Percentiles rank a stretch among this genome's conserved stretches.
Evolutionary conservation across 306 rosid species (phyloP).

Genomic region (Acacia confusa): DNA sequence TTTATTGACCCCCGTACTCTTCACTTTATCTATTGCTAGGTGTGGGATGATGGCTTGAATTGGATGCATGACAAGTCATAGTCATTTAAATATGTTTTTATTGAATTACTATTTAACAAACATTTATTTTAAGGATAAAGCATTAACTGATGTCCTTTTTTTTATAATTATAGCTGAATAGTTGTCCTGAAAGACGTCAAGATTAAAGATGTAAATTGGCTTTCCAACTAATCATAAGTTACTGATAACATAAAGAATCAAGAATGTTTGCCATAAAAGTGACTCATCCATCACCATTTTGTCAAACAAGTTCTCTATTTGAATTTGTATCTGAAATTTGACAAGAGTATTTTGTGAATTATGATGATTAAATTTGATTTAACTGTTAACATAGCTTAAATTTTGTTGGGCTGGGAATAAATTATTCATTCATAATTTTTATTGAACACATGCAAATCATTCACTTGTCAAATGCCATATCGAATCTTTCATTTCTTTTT

Average conservation of each 20-base stretch:
- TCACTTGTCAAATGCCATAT: background rate
- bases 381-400: background rate
- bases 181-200: constrained; percentile 9
- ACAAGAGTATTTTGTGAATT: constrained; percentile 20
- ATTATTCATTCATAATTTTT: background rate
- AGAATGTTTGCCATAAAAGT: constrained; percentile 2
- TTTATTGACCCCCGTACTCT: background rate
- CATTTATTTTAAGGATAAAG: background rate
- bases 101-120: background rate
- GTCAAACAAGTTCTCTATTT: constrained; percentile 17
- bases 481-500: background rate
- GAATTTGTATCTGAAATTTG: background rate
- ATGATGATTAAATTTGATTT: background rate
- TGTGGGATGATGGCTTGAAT: background rate
- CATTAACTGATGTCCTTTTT: background rate
- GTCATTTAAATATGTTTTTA: background rate
- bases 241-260: constrained; percentile 12
- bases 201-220: background rate
- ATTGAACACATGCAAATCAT: background rate
- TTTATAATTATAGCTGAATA: background rate
- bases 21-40: background rate
- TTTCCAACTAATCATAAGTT: constrained; percentile 17
- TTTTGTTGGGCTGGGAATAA: background rate
- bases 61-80: background rate
- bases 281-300: constrained; percentile 22